A percentile compares a stretch with the other conserved stretches of the same genome.
Conservation (phyloP, 345 rosid species). For the Anastatica hierochuntica region DNA sequence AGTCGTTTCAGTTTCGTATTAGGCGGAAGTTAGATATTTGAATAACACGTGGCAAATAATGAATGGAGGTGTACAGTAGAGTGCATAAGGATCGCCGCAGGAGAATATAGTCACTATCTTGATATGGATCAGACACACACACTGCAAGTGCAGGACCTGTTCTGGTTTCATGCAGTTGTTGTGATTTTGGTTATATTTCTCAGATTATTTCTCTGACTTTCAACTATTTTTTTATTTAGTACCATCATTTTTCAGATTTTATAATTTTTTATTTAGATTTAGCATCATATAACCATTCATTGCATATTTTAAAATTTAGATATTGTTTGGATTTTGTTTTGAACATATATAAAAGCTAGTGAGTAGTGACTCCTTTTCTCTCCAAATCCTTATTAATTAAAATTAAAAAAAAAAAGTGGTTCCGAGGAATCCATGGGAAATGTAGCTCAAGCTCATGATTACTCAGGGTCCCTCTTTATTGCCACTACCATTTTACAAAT, state of each 20-base stretch:
- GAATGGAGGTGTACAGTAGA: slow-evolving; percentile 10
- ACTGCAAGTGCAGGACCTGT: slow-evolving; percentile 3
- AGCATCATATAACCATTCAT: slow-evolving; percentile 14
- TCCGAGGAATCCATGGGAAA: slow-evolving; percentile 25
- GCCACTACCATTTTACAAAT: slow-evolving; percentile 12
- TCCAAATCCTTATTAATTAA: neutral
- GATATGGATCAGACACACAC: slow-evolving; percentile 10
- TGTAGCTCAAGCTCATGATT: slow-evolving; percentile 24
- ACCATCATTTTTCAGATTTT: neutral
- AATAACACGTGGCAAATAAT: neutral
- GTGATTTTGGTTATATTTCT: slow-evolving; percentile 8
- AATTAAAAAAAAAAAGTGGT: slow-evolving; percentile 4
- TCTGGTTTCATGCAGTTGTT: slow-evolving; percentile 19
- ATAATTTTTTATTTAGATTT: neutral
- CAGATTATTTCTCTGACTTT: neutral
- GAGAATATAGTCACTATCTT: slow-evolving; percentile 19
- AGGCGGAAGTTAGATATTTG: too few relatives aligned
- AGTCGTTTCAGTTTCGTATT: too few relatives aligned
- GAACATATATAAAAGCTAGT: slow-evolving; percentile 9
- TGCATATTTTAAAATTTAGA: neutral
- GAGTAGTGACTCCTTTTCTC: slow-evolving; percentile 1
- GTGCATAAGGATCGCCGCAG: slow-evolving; percentile 10
- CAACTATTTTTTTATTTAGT: neutral
- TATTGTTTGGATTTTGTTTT: slow-evolving; percentile 1
- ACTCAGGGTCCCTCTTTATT: slow-evolving; percentile 18